These are phyloP conservation scores for Erigeron philadelphicus DNA, from an alignment of 140 eudicot species.

Conservation along the genomic window DNA sequence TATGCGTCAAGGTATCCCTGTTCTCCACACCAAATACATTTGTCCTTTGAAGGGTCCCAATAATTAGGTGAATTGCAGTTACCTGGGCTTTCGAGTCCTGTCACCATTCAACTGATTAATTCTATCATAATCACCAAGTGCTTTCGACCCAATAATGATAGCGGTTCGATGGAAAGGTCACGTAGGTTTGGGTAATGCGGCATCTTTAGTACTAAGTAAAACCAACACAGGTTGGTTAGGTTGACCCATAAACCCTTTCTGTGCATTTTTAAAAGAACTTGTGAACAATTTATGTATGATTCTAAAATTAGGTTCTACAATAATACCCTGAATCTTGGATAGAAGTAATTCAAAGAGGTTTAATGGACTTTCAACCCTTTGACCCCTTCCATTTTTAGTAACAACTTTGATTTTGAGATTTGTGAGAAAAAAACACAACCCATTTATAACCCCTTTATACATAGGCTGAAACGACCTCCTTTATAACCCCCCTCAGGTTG, in stretches of 20 bases:
- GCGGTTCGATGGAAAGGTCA: background rate
- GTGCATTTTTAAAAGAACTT: background rate
- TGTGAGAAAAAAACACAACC: background rate
- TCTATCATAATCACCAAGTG: constrained; percentile 4
- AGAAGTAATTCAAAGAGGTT: background rate
- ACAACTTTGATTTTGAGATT: background rate
- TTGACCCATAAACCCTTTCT: constrained; percentile 5
- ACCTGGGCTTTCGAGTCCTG: constrained; percentile 99
- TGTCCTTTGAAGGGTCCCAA: constrained; percentile 92
- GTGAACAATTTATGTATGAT: background rate
- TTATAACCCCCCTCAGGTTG: constrained; percentile 9
- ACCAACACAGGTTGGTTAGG: background rate
- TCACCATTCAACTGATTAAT: constrained; percentile 3
- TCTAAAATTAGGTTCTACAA: background rate
- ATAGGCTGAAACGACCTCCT: background rate
- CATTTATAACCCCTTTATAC: background rate
- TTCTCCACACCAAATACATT: constrained; percentile 89
- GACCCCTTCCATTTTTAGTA: background rate
- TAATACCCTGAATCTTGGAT: background rate
- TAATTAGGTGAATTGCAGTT: constrained; percentile 89
- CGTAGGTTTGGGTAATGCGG: background rate
- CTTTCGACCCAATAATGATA: background rate
- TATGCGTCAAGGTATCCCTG: constrained; percentile 91
- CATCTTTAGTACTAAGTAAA: background rate
- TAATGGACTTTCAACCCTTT: background rate